phyloP scores from a whole-genome alignment of 2,329 filamentous ascomycete species.

The Whalleya microplaca region DNA sequence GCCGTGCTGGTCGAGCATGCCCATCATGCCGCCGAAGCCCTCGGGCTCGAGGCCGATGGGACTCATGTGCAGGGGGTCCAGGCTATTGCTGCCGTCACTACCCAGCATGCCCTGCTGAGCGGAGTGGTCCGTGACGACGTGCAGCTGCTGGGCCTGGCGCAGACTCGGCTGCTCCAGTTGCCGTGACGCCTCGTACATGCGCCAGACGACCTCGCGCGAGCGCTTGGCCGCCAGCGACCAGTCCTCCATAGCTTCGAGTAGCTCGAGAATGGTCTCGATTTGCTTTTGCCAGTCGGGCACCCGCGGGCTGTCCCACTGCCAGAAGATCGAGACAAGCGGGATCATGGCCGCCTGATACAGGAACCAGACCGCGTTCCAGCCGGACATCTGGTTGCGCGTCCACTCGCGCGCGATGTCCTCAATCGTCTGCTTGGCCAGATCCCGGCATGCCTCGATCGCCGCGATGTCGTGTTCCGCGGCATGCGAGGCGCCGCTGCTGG shows the following conservation, averaged over 20 bases:
- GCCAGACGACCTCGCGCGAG: conserved; percentile 64
- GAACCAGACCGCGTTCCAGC: conserved; percentile 83
- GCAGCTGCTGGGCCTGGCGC: conserved; percentile 28
- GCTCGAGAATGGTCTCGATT: conserved; percentile 61
- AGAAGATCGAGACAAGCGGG: conserved; percentile 74
- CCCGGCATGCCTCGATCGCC: conserved; percentile 70
- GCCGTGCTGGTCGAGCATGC: conserved; percentile 56
- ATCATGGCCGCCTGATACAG: conserved; percentile 82
- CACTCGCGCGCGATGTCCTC: conserved; percentile 73
- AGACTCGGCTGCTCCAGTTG: conserved; percentile 40
- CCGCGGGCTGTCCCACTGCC: conserved; percentile 58
- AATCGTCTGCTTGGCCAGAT: conserved; percentile 71
- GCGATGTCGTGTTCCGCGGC: conserved; percentile 64
- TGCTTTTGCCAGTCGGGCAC: conserved; percentile 59
- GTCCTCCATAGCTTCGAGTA: conserved; percentile 66
- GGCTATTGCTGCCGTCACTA: conserved; percentile 24
- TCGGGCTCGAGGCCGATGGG: conserved; percentile 56
- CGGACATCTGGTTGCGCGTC: conserved; percentile 73
- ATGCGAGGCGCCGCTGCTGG: conserved; percentile 57
- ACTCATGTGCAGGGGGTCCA: conserved; percentile 51
- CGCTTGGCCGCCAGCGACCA: conserved; percentile 67
- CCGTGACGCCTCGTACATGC: conserved; percentile 63
- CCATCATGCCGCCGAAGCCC: conserved; percentile 55
- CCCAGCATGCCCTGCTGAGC: conserved; percentile 1
- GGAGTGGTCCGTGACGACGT: conserved; percentile 40